Conservation (phyloP, 768 basidiomycete genomes). For the Pleurotus pulmonarius region DNA sequence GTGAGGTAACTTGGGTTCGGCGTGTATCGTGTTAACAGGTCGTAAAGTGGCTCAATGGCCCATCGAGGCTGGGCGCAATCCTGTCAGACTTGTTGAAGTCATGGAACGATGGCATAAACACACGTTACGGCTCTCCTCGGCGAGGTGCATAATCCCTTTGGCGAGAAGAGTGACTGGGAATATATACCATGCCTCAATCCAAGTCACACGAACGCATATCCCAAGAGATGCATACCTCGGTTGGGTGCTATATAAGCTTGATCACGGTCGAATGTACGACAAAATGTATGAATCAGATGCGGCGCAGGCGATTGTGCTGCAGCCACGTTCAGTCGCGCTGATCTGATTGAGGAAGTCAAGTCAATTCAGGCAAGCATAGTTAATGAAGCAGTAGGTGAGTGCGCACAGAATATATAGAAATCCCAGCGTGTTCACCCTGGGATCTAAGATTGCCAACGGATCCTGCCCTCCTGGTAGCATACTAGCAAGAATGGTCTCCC, state of each 20-base stretch:
- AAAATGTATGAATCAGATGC: slow-evolving; percentile 52
- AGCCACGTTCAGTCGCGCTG: slow-evolving; percentile 48
- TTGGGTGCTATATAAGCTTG: slow-evolving; percentile 69
- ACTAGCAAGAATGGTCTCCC: slow-evolving; percentile 54
- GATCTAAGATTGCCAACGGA: slow-evolving; percentile 57
- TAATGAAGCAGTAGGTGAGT: neutral
- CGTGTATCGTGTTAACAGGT: slow-evolving; percentile 62
- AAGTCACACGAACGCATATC: neutral
- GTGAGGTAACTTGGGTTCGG: slow-evolving; percentile 58
- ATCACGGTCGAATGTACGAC: slow-evolving; percentile 54
- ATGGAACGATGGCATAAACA: neutral
- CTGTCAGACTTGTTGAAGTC: neutral
- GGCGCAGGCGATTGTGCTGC: slow-evolving; percentile 38
- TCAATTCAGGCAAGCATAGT: neutral
- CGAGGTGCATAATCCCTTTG: slow-evolving; percentile 52
- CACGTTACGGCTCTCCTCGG: slow-evolving; percentile 52
- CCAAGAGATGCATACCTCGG: slow-evolving; percentile 39
- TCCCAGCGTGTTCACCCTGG: slow-evolving; percentile 55
- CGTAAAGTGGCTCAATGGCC: slow-evolving; percentile 55
- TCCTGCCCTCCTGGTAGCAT: slow-evolving; percentile 59
- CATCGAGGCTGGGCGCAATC: slow-evolving; percentile 22
- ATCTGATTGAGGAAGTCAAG: slow-evolving; percentile 29
- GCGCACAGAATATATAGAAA: slow-evolving; percentile 73
- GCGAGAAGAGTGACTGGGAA: slow-evolving; percentile 61
- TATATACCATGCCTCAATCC: neutral